Base-by-base conservation (phyloP, 1,284 basidiomycete species). In the Rhodotorula sp. region DNA sequence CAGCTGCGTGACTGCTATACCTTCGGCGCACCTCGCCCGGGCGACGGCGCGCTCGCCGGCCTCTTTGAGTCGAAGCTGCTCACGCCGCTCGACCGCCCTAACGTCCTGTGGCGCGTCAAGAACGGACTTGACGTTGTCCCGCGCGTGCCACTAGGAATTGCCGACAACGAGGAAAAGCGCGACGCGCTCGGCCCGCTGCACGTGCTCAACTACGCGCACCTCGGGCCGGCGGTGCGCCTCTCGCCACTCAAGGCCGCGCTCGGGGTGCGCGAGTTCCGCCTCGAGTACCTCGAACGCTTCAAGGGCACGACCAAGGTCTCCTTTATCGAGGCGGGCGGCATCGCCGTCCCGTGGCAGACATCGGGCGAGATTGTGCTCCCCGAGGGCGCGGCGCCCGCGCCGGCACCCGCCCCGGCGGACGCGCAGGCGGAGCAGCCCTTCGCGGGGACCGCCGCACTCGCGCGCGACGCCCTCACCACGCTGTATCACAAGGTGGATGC, bases 111-210 rank as follows among this genome's bases (percentile, higher is more conserved):
- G 72, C 53, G 72, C 32, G 62, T 73, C 32, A 36, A 57, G 22
- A 70, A 73, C 66, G 41, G 61, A 55, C 44, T 53, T 29, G 72
- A 73, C 59, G 54, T 73, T 65, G 68, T 73, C 53, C 58, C 58
- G 17, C 58, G 48, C 36, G 41, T 73, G 17, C 72, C 72, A 21
- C 65, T 61, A n/a, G 70, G 70, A 7, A 37, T 64, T 27, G 70
- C 61, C 41, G 65, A 64, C 61, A 32, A 59, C 25, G 60, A 66
- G 34, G 7, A n/a, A 17, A n/a, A 32, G 17, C 63, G 69, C 37
- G 37, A 54, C 39, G 44, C 48, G 39, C 61, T 67, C 44, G 36
- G 65, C 13, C 19, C 56, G 4, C 29, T 44, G 6, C 50, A 50
- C 29, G 48, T 58, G 9, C 36, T 67, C n/a, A 67, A 71, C 57